These are phyloP conservation scores for Zygotorulaspora chibaensis DNA, from an alignment of 805 yeast species.

Conservation along the genomic window DNA sequence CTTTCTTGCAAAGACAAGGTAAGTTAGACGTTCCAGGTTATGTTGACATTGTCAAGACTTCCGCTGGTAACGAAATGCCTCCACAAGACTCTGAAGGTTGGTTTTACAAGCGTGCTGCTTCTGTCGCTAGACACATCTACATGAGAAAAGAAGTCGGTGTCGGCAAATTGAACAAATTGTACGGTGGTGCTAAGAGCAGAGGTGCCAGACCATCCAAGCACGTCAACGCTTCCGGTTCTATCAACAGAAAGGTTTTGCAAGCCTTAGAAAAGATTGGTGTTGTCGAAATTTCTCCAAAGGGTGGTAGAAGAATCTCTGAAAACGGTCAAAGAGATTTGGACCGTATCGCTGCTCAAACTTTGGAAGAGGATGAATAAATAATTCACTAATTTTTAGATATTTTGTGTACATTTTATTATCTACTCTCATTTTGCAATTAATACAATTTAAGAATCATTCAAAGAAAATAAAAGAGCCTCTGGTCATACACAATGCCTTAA, in stretches of 20 bases:
- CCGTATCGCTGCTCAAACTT: conserved; percentile 99
- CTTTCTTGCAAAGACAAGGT: conserved; percentile 99
- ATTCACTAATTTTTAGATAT: conserved; percentile 16
- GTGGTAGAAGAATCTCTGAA: conserved; percentile 99
- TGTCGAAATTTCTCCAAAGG: conserved; percentile 92
- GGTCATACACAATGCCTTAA: not conserved
- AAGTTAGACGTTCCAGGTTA: conserved; percentile 99
- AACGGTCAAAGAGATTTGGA: conserved; percentile 99
- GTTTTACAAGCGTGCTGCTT: conserved; percentile 99
- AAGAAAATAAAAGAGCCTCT: too few relatives aligned
- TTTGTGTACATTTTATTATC: conserved; percentile 23
- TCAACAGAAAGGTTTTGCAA: conserved; percentile 98
- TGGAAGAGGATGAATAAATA: conserved; percentile 74
- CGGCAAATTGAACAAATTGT: conserved; percentile 96
- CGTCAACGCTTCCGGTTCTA: conserved; percentile 98
- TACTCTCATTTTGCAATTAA: conserved; percentile 19
- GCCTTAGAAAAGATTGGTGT: conserved; percentile 98
- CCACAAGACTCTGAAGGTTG: conserved; percentile 99
- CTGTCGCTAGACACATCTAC: conserved; percentile 99
- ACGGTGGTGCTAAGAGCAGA: conserved; percentile 99
- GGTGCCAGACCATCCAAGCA: conserved; percentile 98
- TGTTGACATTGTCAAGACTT: conserved; percentile 99
- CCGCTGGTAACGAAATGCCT: conserved; percentile 98
- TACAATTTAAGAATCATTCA: conserved; percentile 7
- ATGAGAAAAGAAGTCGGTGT: conserved; percentile 99